phyloP scores from a whole-genome alignment of 2,329 filamentous ascomycete species.

The Talaromyces sp. region DNA sequence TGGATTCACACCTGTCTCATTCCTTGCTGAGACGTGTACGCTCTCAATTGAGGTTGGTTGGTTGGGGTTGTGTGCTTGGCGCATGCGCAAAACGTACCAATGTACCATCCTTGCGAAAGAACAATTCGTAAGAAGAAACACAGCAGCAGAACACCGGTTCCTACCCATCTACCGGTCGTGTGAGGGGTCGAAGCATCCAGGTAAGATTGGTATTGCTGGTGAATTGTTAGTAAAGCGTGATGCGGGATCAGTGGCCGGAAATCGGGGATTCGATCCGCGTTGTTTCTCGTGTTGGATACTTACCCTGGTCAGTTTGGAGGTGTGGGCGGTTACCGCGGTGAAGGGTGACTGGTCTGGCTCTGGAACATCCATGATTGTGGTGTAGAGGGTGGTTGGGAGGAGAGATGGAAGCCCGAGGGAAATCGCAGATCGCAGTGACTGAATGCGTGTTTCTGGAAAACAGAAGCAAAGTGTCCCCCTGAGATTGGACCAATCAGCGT shows the following conservation, averaged over 20 bases:
- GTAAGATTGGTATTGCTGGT: conserved; percentile 87
- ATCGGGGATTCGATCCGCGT: too few species aligned
- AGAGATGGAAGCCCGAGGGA: conserved; percentile 15
- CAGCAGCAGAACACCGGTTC: conserved; percentile 73
- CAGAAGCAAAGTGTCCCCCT: conserved; percentile 41
- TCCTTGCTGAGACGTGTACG: neutral
- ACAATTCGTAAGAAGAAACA: conserved; percentile 89
- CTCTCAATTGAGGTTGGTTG: neutral
- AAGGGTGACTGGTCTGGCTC: conserved; percentile 92
- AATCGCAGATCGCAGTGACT: conserved; percentile 23
- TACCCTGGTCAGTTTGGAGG: conserved; percentile 53
- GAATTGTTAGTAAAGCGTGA: neutral
- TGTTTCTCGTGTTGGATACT: conserved; percentile 22
- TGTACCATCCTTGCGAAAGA: conserved; percentile 96
- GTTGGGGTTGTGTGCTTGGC: neutral
- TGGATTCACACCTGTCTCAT: conserved; percentile 7
- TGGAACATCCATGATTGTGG: conserved; percentile 72
- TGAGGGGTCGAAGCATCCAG: conserved; percentile 93
- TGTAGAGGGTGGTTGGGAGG: conserved; percentile 7
- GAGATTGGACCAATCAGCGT: conserved; percentile 18
- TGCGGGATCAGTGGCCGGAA: neutral
- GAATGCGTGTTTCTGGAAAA: conserved; percentile 27
- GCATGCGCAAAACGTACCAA: conserved; percentile 63
- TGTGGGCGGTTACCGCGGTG: conserved; percentile 84
- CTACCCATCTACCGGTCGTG: conserved; percentile 85